phyloP scores from a whole-genome alignment of 257 asterid genomes.

The Gentiana macrophylla region DNA sequence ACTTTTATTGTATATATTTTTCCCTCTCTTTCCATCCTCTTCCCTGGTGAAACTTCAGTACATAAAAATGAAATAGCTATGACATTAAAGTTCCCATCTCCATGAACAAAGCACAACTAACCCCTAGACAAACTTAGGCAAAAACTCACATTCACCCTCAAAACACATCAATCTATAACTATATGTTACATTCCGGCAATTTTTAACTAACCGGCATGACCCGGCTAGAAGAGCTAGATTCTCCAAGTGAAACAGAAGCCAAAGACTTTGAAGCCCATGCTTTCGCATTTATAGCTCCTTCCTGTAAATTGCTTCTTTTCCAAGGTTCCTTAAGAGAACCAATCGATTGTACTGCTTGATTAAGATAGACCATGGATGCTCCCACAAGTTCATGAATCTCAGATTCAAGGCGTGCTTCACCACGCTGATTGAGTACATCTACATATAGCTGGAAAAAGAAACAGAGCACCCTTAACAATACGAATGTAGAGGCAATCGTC shows the following conservation, averaged over 20 bases:
- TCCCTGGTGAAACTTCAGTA: constrained; percentile 17
- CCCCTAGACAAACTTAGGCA: constrained; percentile 16
- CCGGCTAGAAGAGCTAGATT: constrained; percentile 41
- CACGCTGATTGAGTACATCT: constrained; percentile 34
- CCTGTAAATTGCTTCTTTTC: constrained; percentile 69
- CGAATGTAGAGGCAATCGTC: constrained; percentile 60
- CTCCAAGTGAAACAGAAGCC: constrained; percentile 70
- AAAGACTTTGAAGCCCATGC: constrained; percentile 86
- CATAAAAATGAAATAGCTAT: constrained; percentile 20
- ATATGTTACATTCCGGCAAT: constrained; percentile 8
- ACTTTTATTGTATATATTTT: no score
- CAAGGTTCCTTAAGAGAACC: constrained; percentile 54
- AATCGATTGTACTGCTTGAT: constrained; percentile 42
- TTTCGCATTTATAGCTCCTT: constrained; percentile 76
- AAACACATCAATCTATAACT: constrained; percentile 7
- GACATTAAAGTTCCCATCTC: constrained; percentile 4
- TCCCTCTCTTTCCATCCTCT: no score
- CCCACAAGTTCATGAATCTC: constrained; percentile 48
- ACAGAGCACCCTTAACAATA: constrained; percentile 43
- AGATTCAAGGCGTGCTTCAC: constrained; percentile 35
- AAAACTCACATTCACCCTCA: constrained; percentile 4
- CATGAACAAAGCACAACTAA: constrained; percentile 15
- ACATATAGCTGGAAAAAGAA: constrained; percentile 33
- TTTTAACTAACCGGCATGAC: constrained; percentile 24
- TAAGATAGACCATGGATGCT: constrained; percentile 37